Conservation (phyloP, 148 eudicot genomes). For the Rheum nobile region DNA sequence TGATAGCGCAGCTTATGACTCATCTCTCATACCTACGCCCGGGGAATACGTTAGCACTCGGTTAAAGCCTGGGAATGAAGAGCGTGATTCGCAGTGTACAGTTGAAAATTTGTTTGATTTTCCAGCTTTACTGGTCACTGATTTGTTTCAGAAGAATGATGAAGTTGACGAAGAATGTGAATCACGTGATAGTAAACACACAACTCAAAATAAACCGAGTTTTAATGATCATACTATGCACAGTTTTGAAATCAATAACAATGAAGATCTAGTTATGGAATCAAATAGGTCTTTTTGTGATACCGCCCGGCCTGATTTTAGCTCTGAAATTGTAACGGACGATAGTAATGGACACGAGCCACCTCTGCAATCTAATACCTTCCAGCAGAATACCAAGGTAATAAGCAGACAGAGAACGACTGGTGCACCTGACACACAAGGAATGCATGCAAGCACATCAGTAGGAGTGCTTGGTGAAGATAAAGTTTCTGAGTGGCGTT, state of each 20-base stretch:
- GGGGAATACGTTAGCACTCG: constrained; percentile 29
- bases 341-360: constrained; percentile 23
- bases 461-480: constrained; percentile 41
- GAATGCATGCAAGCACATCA: constrained; percentile 27
- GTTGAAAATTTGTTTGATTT: constrained; percentile 58
- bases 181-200: constrained; percentile 29
- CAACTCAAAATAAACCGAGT: constrained; percentile 29
- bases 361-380: constrained; percentile 25
- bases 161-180: constrained; percentile 30
- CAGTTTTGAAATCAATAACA: constrained; percentile 59
- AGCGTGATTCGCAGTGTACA: constrained; percentile 31
- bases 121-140: constrained; percentile 79
- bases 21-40: constrained; percentile 44
- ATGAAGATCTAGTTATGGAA: constrained; percentile 70
- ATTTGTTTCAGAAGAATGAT: constrained; percentile 58
- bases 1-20: constrained; percentile 55
- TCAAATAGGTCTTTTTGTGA: constrained; percentile 35
- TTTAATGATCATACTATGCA: constrained; percentile 47
- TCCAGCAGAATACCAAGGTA: constrained; percentile 40
- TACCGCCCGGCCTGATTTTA: constrained; percentile 19
- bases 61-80: constrained; percentile 31
- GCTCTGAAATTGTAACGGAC: constrained; percentile 39
- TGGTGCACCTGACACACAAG: constrained; percentile 47
- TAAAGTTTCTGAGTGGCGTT: constrained; percentile 93
- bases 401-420: constrained; percentile 50